These are phyloP conservation scores for Colletotrichum chlorophyti DNA, from an alignment of 2,329 filamentous ascomycete species.

Conservation along the genomic window DNA sequence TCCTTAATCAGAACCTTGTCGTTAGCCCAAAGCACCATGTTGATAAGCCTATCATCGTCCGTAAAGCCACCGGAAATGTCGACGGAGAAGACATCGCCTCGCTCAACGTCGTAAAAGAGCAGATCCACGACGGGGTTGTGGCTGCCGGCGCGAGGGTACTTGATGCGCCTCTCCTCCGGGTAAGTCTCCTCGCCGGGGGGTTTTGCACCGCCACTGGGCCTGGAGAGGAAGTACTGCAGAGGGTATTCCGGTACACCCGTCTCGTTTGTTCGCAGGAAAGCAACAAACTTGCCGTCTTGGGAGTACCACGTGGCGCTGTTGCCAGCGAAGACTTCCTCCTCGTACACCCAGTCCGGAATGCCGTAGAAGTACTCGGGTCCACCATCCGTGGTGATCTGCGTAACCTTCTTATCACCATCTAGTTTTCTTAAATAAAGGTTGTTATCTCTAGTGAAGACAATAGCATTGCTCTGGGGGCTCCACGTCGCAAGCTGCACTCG, in stretches of 20 bases:
- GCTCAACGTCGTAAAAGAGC: constrained; percentile 84
- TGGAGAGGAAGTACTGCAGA: constrained; percentile 89
- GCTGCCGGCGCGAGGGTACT: constrained; percentile 95
- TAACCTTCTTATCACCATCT: constrained; percentile 58
- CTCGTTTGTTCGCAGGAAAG: constrained; percentile 88
- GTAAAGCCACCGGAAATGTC: constrained; percentile 78
- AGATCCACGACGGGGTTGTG: constrained; percentile 91
- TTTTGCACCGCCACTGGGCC: constrained; percentile 78
- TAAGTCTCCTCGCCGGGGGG: constrained; percentile 81
- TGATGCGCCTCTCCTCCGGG: constrained; percentile 89
- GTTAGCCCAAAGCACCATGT: constrained; percentile 90
- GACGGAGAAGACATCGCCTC: constrained; percentile 80
- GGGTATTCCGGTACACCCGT: constrained; percentile 90
- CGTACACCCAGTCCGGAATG: constrained; percentile 94
- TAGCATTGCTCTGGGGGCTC: constrained; percentile 85
- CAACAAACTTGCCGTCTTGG: constrained; percentile 78
- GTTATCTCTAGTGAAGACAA: constrained; percentile 91
- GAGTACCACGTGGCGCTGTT: constrained; percentile 90
- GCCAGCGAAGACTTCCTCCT: constrained; percentile 77
- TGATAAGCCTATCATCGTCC: constrained; percentile 87
- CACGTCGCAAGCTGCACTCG: constrained; percentile 85
- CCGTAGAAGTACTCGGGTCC: constrained; percentile 92
- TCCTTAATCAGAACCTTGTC: constrained; percentile 85
- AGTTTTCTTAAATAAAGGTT: constrained; percentile 83
- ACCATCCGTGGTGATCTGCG: constrained; percentile 84